Conservation (phyloP, 2,329 filamentous ascomycete species). For the Claviceps purpurea region DNA sequence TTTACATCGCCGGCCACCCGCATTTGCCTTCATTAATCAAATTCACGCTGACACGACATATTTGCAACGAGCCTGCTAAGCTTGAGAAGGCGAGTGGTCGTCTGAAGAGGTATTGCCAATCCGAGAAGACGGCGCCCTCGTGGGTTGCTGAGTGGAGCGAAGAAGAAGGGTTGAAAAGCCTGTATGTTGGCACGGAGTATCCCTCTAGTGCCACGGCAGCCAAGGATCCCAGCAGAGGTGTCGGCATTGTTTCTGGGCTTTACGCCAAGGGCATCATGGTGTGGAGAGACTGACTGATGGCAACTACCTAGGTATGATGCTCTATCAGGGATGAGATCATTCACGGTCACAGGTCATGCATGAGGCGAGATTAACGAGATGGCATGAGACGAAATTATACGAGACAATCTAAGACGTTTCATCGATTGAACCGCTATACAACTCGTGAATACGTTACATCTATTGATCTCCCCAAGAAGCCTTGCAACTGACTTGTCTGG, state of each 20-base stretch:
- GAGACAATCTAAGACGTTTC: too few species aligned
- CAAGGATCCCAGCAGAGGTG: conserved; percentile 15
- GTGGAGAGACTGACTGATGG: conserved; percentile 11
- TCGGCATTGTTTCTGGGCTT: conserved; percentile 23
- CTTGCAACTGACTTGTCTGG: too few species aligned
- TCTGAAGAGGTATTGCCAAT: conserved; percentile 6
- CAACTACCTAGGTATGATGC: neutral
- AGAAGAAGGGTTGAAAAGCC: conserved; percentile 15
- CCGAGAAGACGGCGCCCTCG: conserved; percentile 8
- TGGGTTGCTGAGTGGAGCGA: conserved; percentile 24
- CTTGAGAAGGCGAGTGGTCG: conserved; percentile 11
- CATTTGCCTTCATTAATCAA: conserved; percentile 18
- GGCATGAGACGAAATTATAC: too few species aligned
- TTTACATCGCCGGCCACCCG: conserved; percentile 28
- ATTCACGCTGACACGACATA: conserved; percentile 18
- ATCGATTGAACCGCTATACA: too few species aligned
- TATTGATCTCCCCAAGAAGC: too few species aligned
- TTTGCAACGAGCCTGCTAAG: conserved; percentile 20
- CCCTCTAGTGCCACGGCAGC: conserved; percentile 21
- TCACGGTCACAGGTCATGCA: too few species aligned
- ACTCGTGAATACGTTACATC: too few species aligned
- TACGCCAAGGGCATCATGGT: conserved; percentile 23
- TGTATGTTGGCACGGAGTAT: conserved; percentile 21
- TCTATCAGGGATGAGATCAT: neutral
- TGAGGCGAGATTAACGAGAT: too few species aligned